Conservation (phyloP, 768 basidiomycete genomes). For the Kondoa subrosea region DNA sequence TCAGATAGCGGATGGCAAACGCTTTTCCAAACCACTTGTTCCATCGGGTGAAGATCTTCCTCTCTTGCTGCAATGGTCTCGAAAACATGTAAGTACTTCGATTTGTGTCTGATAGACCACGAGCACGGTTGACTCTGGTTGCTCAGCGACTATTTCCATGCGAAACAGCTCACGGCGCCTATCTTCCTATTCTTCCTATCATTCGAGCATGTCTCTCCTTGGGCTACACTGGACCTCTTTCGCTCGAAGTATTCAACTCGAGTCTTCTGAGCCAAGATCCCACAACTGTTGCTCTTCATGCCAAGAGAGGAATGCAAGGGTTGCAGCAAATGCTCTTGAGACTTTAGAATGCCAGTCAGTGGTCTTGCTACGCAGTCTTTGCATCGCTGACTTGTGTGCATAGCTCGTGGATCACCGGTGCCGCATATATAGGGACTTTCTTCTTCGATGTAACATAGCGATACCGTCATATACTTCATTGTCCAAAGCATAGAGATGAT, state of each 20-base stretch:
- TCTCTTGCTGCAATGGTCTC: conserved; percentile 32
- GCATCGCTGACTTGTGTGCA: too few species aligned
- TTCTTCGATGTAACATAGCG: too few species aligned
- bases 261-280: conserved; percentile 23
- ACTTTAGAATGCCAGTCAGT: not conserved
- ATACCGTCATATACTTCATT: too few species aligned
- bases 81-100: conserved; percentile 19
- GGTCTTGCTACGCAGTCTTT: too few species aligned
- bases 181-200: conserved; percentile 34
- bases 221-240: conserved; percentile 35
- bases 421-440: too few species aligned
- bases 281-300: conserved; percentile 20
- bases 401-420: too few species aligned
- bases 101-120: not conserved
- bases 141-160: conserved; percentile 34
- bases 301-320: conserved; percentile 11
- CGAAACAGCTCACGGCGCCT: conserved; percentile 30
- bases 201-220: conserved; percentile 30
- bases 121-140: too few species aligned
- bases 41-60: conserved; percentile 22
- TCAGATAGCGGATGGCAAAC: conserved; percentile 35
- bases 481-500: too few species aligned
- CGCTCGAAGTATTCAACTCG: conserved; percentile 36
- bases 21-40: conserved; percentile 15
- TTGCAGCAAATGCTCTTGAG: conserved; percentile 8